Evolutionary conservation across 306 rosid species (phyloP).

Genomic region (Astragalus glycyphyllos): DNA sequence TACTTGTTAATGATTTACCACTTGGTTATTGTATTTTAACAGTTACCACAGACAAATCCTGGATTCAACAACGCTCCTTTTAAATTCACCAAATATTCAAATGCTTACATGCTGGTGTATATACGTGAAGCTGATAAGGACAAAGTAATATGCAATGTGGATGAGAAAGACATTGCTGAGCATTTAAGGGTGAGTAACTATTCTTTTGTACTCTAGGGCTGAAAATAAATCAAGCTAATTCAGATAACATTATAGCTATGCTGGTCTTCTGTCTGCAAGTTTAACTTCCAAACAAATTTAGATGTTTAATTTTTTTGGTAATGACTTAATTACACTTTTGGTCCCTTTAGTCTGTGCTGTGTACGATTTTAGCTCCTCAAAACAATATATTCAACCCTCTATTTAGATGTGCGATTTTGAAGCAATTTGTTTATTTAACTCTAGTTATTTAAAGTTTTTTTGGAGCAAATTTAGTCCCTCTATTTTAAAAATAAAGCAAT

Average conservation of each 20-base stretch:
- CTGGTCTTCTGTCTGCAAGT: constrained; percentile 14
- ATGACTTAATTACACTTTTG: no score
- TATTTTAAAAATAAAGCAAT: no score
- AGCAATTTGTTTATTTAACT: no score
- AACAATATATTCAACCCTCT: no score
- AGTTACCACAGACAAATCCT: constrained; percentile 98
- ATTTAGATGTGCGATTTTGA: no score
- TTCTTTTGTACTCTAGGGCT: constrained; percentile 11
- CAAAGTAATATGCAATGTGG: constrained; percentile 94
- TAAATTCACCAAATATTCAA: constrained; percentile 95
- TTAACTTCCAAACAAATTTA: constrained; percentile 11
- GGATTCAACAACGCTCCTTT: constrained; percentile 97
- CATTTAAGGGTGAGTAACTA: constrained; percentile 84
- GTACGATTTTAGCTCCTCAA: no score
- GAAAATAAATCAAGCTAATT: constrained; percentile 14
- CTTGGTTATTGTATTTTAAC: constrained; percentile 46
- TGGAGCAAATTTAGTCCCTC: no score
- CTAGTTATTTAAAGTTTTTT: no score
- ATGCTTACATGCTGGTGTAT: constrained; percentile 98
- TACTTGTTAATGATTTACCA: constrained; percentile 32
- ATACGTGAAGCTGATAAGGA: constrained; percentile 98
- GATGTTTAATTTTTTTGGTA: background rate
- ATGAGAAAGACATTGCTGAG: constrained; percentile 98
- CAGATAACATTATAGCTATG: background rate
- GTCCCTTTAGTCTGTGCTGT: no score